Conservation (phyloP, 306 rosid genomes). For the Casuarina glauca region DNA sequence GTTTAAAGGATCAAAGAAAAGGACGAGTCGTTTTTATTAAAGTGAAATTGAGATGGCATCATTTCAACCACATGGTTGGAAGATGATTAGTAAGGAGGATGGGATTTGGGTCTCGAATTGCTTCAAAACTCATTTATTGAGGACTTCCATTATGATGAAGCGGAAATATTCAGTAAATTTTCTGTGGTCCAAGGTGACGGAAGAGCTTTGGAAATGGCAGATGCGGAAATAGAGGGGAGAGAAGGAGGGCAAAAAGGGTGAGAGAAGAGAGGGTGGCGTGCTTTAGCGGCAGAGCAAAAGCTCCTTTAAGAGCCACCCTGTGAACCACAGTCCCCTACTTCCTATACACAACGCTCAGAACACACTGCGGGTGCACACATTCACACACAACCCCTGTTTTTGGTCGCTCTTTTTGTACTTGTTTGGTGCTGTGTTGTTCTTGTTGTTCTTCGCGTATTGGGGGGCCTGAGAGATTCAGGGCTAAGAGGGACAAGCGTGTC, state of each 20-base stretch:
- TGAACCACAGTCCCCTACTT: conserved; percentile 57
- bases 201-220: background rate
- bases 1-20: background rate
- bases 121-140: background rate
- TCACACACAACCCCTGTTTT: conserved; percentile 8
- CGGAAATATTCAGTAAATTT: no score
- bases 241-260: conserved; percentile 39
- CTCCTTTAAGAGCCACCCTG: conserved; percentile 43
- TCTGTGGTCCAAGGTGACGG: background rate
- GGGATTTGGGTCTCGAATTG: background rate
- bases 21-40: background rate
- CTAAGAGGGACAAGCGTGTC: conserved; percentile 43
- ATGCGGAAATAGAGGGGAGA: background rate
- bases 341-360: conserved; percentile 29
- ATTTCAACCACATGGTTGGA: background rate
- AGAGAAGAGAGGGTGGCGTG: conserved; percentile 46
- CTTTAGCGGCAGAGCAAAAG: conserved; percentile 46
- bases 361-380: background rate
- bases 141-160: background rate
- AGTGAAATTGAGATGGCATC: background rate
- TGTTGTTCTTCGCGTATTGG: background rate
- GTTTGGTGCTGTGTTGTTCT: background rate
- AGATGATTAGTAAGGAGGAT: background rate
- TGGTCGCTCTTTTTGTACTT: conserved; percentile 24
- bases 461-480: conserved; percentile 27